A percentile compares a stretch with the other conserved stretches of the same genome.
Conservation (phyloP, 176 grass and related monocot genomes). For the Eragrostis nindensis region DNA sequence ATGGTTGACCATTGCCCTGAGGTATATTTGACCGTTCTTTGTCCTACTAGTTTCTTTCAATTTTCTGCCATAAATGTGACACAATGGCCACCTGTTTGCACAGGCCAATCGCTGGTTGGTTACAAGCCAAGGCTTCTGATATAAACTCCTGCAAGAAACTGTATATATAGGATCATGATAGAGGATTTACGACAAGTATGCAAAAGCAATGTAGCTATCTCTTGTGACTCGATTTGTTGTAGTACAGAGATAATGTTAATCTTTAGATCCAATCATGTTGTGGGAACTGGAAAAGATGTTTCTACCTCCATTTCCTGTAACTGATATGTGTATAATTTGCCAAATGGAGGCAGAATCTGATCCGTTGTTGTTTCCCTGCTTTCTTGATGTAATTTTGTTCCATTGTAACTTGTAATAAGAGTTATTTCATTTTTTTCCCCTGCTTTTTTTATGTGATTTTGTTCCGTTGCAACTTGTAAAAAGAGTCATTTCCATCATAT, state of each 20-base stretch:
- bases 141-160: conserved; percentile 31
- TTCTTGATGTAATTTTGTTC: conserved; percentile 29
- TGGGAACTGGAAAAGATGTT: background rate
- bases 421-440: too few species aligned
- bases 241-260: background rate
- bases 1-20: conserved; percentile 6
- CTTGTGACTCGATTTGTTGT: conserved; percentile 38
- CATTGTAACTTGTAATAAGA: conserved; percentile 39
- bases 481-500: conserved; percentile 8
- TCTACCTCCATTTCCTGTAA: conserved; percentile 7
- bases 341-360: conserved; percentile 14
- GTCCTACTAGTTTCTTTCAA: background rate
- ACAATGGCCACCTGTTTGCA: conserved; percentile 23
- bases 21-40: conserved; percentile 29
- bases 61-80: background rate
- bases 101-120: conserved; percentile 53
- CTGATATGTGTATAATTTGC: conserved; percentile 1
- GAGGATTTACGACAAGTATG: conserved; percentile 28
- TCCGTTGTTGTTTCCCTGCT: background rate
- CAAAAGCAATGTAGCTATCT: conserved; percentile 53
- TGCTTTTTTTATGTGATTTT: too few species aligned
- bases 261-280: background rate
- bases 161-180: conserved; percentile 62
- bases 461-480: too few species aligned
- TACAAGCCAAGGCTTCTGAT: conserved; percentile 32